Evolutionary conservation across 2,329 filamentous ascomycete species (phyloP), one percentile per base, ranked within the genome.

Genomic region (Colletotrichum navitas): DNA sequence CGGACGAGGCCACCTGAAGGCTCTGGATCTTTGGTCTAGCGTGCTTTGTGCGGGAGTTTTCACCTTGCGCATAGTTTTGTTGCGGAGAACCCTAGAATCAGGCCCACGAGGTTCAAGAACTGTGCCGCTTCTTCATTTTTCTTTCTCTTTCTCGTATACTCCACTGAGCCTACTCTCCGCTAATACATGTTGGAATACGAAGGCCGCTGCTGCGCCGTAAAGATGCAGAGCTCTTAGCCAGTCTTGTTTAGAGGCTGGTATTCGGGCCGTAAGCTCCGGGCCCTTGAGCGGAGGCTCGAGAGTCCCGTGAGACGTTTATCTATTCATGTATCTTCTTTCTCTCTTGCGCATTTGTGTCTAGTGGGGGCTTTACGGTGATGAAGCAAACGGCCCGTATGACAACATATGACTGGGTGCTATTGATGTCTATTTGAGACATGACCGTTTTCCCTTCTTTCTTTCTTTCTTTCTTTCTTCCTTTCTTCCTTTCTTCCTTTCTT

Each of bases 161-260:
- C 68, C 64, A 59, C 64, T 24, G 24, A 29, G 26, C 36, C 34
- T n/a, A 21, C 45, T 52, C 59, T 68, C 52, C 58, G 36, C 68
- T 63, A 63, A 32, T n/a, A 59, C 68, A 32, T 21, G 54, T 71
- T 63, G 21, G 68, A 60, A 71, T 61, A 68, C 54, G 52, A 71
- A 43, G n/a, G 26, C 64, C 52, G 65, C 34, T 52, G 52, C 58
- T 68, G 59, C 65, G 59, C 59, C 68, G 68, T 54, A 10, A 32
- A 41, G 14, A 49, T 26, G 18, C 68, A 68, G 68, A 59, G 58
- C 36, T 41, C 58, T 32, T 29, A 11, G 14, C 56, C 49, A 51
- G 47, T 63, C 58, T 39, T 43, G 43, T 59, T 63, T 68, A 59
- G 59, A 63, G 52, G 26, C n/a, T 41, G 68, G 47, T 47, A 21